Conservation (phyloP, 495 filamentous ascomycete genomes). For the Astrothelium macrocarpum region DNA sequence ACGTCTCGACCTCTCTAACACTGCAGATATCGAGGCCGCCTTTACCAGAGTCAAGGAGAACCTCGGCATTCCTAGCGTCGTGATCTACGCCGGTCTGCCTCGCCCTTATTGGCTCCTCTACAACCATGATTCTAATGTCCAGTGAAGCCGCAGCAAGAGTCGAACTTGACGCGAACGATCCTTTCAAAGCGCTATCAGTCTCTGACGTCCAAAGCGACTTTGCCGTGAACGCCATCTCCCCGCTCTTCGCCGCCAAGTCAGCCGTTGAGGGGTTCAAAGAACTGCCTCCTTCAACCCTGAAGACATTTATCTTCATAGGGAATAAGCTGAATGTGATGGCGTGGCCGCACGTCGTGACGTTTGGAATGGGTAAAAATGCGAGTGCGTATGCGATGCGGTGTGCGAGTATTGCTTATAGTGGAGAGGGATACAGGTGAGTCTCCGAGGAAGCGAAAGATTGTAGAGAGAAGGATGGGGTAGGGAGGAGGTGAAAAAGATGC, state of each 20-base stretch:
- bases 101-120: neutral
- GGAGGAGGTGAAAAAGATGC: too few species aligned
- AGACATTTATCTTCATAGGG: slow-evolving; percentile 41
- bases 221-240: slow-evolving; percentile 33
- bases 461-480: too few species aligned
- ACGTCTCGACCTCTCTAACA: slow-evolving; percentile 34
- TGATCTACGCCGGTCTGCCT: slow-evolving; percentile 30
- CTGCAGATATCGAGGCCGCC: slow-evolving; percentile 27
- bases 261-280: slow-evolving; percentile 34
- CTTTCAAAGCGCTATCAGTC: slow-evolving; percentile 28
- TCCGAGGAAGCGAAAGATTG: too few species aligned
- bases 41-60: slow-evolving; percentile 33
- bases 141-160: neutral
- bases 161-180: slow-evolving; percentile 5
- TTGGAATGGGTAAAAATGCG: slow-evolving; percentile 35
- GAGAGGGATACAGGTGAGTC: slow-evolving; percentile 33
- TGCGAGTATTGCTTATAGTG: slow-evolving; percentile 27
- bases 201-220: slow-evolving; percentile 26
- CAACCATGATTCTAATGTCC: neutral
- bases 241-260: slow-evolving; percentile 36
- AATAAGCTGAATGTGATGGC: slow-evolving; percentile 31
- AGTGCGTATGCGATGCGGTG: slow-evolving; percentile 31
- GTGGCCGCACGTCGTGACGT: slow-evolving; percentile 24
- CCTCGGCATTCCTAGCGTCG: slow-evolving; percentile 30
- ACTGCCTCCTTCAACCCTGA: slow-evolving; percentile 31